These are phyloP conservation scores for Murraya koenigii DNA, from an alignment of 345 rosid species.

Conservation along the genomic window DNA sequence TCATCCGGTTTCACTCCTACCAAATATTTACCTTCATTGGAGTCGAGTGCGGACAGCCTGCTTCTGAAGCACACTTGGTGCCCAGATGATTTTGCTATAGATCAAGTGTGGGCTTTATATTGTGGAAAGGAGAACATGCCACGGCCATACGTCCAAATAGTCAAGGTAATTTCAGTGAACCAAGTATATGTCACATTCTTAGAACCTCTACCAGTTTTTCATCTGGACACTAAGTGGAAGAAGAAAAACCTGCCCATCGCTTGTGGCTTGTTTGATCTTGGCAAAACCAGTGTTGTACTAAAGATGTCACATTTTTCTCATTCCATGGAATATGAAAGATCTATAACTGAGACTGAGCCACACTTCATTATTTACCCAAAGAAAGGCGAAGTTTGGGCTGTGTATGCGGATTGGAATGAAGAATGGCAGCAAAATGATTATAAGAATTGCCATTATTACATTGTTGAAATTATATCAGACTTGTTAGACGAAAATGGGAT, in stretches of 20 bases:
- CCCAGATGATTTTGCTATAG: neutral
- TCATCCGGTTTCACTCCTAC: neutral
- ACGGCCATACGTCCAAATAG: neutral
- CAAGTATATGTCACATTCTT: conserved; percentile 7
- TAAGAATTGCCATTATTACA: neutral
- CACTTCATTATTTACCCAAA: conserved; percentile 1
- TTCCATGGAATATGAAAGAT: neutral
- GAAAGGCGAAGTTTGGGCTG: conserved; percentile 12
- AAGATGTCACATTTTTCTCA: neutral
- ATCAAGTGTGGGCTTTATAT: conserved; percentile 10
- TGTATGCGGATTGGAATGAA: conserved; percentile 1
- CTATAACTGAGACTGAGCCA: neutral
- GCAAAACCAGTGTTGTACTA: conserved; percentile 1
- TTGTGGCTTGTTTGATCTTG: conserved; percentile 6
- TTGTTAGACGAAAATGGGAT: neutral
- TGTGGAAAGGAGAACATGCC: conserved; percentile 9
- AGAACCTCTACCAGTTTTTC: conserved; percentile 6
- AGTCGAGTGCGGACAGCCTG: neutral
- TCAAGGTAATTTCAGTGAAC: neutral
- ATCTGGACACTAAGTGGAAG: neutral
- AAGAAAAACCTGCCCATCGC: neutral
- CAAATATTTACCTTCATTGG: neutral
- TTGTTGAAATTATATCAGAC: conserved; percentile 3
- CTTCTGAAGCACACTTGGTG: neutral
- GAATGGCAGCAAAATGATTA: conserved; percentile 5